These are phyloP conservation scores for Mucor irregularis DNA, from an alignment of 371 early-diverging fungal species.

Conservation along the genomic window DNA sequence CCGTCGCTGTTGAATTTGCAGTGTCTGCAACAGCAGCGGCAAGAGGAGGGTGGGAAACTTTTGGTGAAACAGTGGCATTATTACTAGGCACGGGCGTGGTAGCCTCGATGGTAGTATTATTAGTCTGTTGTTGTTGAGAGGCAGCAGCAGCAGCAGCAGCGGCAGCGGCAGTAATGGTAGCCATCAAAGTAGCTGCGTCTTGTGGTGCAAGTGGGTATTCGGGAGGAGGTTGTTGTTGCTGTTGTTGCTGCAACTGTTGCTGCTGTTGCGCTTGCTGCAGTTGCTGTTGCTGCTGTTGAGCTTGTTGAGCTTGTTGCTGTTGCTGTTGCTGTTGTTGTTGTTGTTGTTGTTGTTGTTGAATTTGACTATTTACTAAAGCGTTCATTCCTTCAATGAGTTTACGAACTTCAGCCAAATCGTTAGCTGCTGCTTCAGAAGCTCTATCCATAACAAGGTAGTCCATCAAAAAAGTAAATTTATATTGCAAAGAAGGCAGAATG, in stretches of 20 bases:
- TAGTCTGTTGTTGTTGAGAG: not conserved
- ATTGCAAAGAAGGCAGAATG: no score
- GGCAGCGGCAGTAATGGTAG: constrained; percentile 4
- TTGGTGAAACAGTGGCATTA: not conserved
- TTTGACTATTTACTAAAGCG: constrained; percentile 41
- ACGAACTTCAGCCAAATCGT: constrained; percentile 51
- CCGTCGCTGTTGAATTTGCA: not conserved
- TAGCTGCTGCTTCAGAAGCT: constrained; percentile 53
- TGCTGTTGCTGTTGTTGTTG: constrained; percentile 19
- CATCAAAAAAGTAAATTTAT: constrained; percentile 5
- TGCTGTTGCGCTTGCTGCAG: no score
- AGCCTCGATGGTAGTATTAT: not conserved
- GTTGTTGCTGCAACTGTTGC: constrained; percentile 27
- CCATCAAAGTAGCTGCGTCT: constrained; percentile 5
- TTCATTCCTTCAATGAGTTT: constrained; percentile 56
- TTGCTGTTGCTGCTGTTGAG: constrained; percentile 17
- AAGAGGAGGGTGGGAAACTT: not conserved
- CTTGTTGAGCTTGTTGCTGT: constrained; percentile 33
- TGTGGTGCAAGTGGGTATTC: not conserved
- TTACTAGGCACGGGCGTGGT: not conserved
- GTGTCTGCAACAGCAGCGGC: no score
- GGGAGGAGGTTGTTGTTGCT: constrained; percentile 6
- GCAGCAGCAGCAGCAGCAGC: not conserved
- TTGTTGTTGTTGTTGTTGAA: constrained; percentile 39
- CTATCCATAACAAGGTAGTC: constrained; percentile 34